Evolutionary conservation across 306 rosid species (phyloP).

Genomic region (Psophocarpus tetragonolobus): DNA sequence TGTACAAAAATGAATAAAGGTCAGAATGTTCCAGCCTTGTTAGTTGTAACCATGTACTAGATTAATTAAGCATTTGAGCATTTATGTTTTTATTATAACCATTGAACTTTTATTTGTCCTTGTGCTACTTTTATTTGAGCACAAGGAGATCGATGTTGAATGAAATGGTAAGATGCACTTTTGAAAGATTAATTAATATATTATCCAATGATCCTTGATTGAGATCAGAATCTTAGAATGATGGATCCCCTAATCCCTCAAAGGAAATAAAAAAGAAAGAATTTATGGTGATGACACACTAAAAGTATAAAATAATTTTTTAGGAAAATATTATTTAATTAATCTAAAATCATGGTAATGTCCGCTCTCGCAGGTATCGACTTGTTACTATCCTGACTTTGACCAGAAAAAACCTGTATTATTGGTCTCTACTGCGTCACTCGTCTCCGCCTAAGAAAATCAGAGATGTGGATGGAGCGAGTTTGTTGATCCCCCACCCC

Average conservation of each 20-base stretch:
- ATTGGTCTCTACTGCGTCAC: too few relatives aligned
- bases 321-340: too few relatives aligned
- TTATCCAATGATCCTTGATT: not conserved
- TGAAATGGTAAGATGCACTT: not conserved
- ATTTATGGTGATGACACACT: too few relatives aligned
- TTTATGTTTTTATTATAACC: not conserved
- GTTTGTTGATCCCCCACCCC: too few relatives aligned
- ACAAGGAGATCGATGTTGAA: not conserved
- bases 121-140: not conserved
- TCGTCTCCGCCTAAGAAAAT: too few relatives aligned
- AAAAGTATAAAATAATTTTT: too few relatives aligned
- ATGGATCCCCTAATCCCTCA: not conserved
- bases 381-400: too few relatives aligned
- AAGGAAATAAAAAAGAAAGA: not conserved
- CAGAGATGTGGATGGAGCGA: too few relatives aligned
- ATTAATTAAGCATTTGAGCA: not conserved
- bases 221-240: not conserved
- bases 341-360: too few relatives aligned
- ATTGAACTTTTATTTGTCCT: not conserved
- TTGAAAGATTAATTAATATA: not conserved
- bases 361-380: too few relatives aligned
- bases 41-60: constrained; percentile 7
- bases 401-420: too few relatives aligned
- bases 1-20: constrained; percentile 44
- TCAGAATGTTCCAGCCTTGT: constrained; percentile 55